Conservation (phyloP, 768 basidiomycete genomes). For the Suillus weaverae region DNA sequence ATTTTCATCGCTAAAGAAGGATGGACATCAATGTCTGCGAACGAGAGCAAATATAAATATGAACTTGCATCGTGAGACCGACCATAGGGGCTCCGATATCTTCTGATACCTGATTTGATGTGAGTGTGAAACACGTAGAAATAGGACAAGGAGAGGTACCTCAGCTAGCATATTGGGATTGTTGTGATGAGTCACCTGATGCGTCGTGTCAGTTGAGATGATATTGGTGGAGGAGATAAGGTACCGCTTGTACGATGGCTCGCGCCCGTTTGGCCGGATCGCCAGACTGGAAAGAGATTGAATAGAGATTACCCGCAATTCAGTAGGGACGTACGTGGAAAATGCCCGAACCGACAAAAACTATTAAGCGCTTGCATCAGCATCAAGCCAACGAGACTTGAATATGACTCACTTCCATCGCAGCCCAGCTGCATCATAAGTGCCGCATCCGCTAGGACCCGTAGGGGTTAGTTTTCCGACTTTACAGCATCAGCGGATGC, state of each 20-base stretch:
- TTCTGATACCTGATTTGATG: constrained; percentile 62
- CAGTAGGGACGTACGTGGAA: constrained; percentile 68
- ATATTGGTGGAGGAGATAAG: constrained; percentile 16
- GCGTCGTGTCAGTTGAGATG: constrained; percentile 11
- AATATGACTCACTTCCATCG: constrained; percentile 74
- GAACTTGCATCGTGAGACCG: constrained; percentile 81
- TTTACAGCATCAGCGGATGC: neutral
- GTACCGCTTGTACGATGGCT: constrained; percentile 94
- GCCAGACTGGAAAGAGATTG: constrained; percentile 60
- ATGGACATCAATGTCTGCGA: neutral
- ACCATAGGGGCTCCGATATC: constrained; percentile 92
- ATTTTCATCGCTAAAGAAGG: constrained; percentile 50
- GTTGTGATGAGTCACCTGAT: constrained; percentile 88
- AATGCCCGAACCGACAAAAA: constrained; percentile 97
- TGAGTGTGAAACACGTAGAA: constrained; percentile 6
- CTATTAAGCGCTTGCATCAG: constrained; percentile 38
- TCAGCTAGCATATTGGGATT: constrained; percentile 92
- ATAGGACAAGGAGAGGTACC: constrained; percentile 36
- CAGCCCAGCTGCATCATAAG: constrained; percentile 99
- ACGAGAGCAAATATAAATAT: constrained; percentile 28
- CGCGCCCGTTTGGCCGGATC: constrained; percentile 92
- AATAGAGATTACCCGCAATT: constrained; percentile 4
- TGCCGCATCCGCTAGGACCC: constrained; percentile 79
- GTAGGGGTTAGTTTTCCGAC: neutral
- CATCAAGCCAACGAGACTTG: neutral